A percentile compares a stretch with the other conserved stretches of the same genome.
phyloP scores from a whole-genome alignment of 2,329 filamentous ascomycete genomes.

The Pseudopithomyces maydicus region DNA sequence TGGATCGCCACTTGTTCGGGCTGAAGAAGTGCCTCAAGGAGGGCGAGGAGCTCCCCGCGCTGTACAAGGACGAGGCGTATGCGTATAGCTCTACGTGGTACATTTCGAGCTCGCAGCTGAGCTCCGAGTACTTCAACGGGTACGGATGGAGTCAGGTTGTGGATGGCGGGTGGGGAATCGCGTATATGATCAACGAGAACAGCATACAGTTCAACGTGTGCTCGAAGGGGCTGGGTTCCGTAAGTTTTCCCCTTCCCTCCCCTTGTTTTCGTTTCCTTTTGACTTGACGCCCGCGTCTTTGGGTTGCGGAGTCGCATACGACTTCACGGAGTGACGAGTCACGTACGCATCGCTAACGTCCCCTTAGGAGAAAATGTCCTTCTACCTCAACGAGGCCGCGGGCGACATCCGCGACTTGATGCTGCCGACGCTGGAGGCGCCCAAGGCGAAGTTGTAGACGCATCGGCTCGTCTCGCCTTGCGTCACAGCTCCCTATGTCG shows the following conservation, averaged over 20 bases:
- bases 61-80: slow-evolving; percentile 88
- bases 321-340: too few species aligned
- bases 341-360: too few species aligned
- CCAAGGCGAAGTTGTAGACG: slow-evolving; percentile 86
- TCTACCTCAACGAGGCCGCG: slow-evolving; percentile 93
- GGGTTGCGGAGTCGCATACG: too few species aligned
- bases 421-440: slow-evolving; percentile 74
- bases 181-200: slow-evolving; percentile 99
- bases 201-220: slow-evolving; percentile 98
- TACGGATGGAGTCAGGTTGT: slow-evolving; percentile 99
- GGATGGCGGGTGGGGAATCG: slow-evolving; percentile 93
- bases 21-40: slow-evolving; percentile 86
- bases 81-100: slow-evolving; percentile 87
- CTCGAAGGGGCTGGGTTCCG: slow-evolving; percentile 84
- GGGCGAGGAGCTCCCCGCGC: slow-evolving; percentile 77
- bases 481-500: too few species aligned
- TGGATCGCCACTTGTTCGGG: slow-evolving; percentile 96
- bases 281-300: too few species aligned
- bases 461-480: background rate
- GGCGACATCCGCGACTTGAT: slow-evolving; percentile 87
- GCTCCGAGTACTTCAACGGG: slow-evolving; percentile 96
- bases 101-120: slow-evolving; percentile 86
- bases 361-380: slow-evolving; percentile 81
- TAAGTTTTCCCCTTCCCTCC: slow-evolving; percentile 26
- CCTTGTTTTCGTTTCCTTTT: background rate